Base-by-base conservation (phyloP, 2,329 filamentous ascomycete species). In the Furcasterigmium sp. region DNA sequence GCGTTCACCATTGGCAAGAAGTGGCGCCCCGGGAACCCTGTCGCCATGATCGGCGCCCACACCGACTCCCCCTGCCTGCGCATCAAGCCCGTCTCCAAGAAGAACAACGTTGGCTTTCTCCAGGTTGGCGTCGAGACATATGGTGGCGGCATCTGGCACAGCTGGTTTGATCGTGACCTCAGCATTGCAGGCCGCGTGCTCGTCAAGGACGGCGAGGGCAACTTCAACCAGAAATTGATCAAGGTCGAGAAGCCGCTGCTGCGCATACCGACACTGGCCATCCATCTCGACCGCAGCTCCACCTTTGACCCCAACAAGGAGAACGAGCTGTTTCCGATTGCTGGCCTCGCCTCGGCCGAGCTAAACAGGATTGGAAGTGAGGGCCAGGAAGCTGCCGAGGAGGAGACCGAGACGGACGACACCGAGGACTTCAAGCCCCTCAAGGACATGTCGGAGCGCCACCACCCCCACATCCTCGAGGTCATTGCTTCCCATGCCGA, bases 51-150 rank as follows among this genome's bases (percentile, higher is more conserved):
- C 48, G 93, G 91, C 54, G 91, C 93, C 30, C 91, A 98, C 67
- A 97, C 93, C 46, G 93, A 98, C 68, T 96, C 91, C 10, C 90
- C 89, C 6, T 91, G 87, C 54, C 78, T 98, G 39, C 84, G 91
- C 46, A 74, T 98, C 62, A 98, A 98, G 73, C 93, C 93, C 11
- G 84, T 95, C 34, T 95, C 88, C 59, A 95, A 91, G 69, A 93
- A 91, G 69, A 78, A 80, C 57, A 82, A 79, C 44, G 85, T 87
- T 51, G 91, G 91, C 11, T 98, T 93, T 64, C 68, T 96, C 50
- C 93, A 98, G 67, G 84, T 98, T 45, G 93, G 91, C 42, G 91
- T 96, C 41, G 93, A 98, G 73, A 91, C 89, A 2, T 98, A 98
- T 59, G 93, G 93, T 42, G 93, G 93, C 48, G 93, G 93, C 44